Percentiles rank a stretch among this genome's conserved stretches.
Evolutionary conservation across 805 yeast genomes (phyloP).

Genomic region (Diddensiella santjacobensis): DNA sequence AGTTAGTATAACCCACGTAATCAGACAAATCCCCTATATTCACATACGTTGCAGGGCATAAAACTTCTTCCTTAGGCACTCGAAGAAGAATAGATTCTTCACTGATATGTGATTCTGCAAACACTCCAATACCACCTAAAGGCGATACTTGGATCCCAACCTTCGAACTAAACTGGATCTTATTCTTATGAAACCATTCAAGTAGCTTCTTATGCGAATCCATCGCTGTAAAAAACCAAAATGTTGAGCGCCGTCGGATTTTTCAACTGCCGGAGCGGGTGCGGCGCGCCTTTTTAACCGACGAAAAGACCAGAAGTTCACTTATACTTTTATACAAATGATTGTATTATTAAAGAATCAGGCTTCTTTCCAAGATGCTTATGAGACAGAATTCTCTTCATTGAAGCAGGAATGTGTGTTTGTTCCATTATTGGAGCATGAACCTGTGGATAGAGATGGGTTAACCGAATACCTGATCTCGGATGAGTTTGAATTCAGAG

Average conservation of each 20-base stretch:
- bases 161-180: conserved; percentile 52
- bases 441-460: conserved; percentile 45
- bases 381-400: conserved; percentile 42
- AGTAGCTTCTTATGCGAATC: conserved; percentile 31
- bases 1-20: background rate
- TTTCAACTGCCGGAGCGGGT: too few relatives aligned
- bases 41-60: conserved; percentile 32
- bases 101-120: conserved; percentile 44
- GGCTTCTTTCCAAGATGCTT: conserved; percentile 66
- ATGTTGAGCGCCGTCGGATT: too few relatives aligned
- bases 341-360: conserved; percentile 62
- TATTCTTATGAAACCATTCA: conserved; percentile 52
- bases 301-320: too few relatives aligned
- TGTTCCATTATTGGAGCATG: conserved; percentile 71
- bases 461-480: conserved; percentile 46
- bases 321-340: conserved; percentile 2
- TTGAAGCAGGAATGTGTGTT: conserved; percentile 48
- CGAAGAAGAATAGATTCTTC: conserved; percentile 33
- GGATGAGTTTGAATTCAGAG: conserved; percentile 39
- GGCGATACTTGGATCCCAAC: conserved; percentile 46
- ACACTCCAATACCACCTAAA: conserved; percentile 72
- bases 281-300: too few relatives aligned
- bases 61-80: conserved; percentile 34
- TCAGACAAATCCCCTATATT: background rate
- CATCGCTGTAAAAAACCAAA: conserved; percentile 3